Percentiles rank a stretch among this genome's conserved stretches.
phyloP scores from a whole-genome alignment of 2,329 filamentous ascomycete species.

The Cladosporium oxysporum region DNA sequence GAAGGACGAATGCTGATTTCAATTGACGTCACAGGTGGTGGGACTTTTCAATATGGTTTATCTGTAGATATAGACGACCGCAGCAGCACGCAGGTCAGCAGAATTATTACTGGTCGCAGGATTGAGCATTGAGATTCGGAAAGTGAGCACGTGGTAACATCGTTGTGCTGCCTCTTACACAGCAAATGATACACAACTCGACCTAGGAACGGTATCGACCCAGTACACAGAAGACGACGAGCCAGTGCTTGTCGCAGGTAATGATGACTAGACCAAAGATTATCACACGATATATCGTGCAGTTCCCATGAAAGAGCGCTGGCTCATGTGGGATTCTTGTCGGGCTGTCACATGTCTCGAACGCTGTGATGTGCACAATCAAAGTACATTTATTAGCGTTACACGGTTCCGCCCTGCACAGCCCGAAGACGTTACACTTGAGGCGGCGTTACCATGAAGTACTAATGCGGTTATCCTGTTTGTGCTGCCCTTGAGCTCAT shows the following conservation, averaged over 20 bases:
- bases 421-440: too few species aligned
- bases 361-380: background rate
- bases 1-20: background rate
- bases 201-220: too few species aligned
- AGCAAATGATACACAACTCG: too few species aligned
- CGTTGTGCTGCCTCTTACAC: background rate
- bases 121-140: background rate
- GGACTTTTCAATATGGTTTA: slow-evolving; percentile 8
- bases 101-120: background rate
- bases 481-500: too few species aligned
- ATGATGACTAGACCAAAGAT: background rate
- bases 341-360: background rate
- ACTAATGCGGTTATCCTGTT: too few species aligned
- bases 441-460: too few species aligned
- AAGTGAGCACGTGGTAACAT: background rate
- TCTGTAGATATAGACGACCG: background rate
- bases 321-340: background rate
- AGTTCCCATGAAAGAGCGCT: background rate
- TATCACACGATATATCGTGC: background rate
- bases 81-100: background rate
- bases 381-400: background rate
- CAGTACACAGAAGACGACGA: background rate
- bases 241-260: background rate
- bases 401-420: background rate
- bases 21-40: slow-evolving; percentile 14